Evolutionary conservation across 257 asterid genomes (phyloP).

Genomic region (Ballota nigra): DNA sequence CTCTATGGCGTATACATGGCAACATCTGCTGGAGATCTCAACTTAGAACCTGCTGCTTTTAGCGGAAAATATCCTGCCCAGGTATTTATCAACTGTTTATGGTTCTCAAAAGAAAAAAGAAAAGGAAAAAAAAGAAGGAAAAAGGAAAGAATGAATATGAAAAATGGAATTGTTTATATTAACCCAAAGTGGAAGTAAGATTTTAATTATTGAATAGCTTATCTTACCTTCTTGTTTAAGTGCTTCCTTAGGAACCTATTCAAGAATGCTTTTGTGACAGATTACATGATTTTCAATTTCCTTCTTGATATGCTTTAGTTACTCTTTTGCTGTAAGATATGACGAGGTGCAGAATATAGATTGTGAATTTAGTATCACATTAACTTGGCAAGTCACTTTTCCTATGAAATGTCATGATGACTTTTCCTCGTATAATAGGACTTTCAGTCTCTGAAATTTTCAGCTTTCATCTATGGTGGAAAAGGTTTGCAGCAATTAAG

Average conservation of each 20-base stretch:
- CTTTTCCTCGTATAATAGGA: not conserved
- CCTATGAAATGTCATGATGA: not conserved
- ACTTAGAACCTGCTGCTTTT: constrained; percentile 79
- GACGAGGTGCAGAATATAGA: not conserved
- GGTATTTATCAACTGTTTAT: constrained; percentile 35
- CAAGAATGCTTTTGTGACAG: not conserved
- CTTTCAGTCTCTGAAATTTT: not conserved
- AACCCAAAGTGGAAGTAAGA: not conserved
- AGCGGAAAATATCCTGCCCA: constrained; percentile 78
- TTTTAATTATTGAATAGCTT: not conserved
- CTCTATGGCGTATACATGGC: constrained; percentile 80
- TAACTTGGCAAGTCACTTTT: not conserved
- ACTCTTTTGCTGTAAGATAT: not conserved
- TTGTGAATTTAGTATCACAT: constrained; percentile 1
- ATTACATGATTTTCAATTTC: constrained; percentile 12
- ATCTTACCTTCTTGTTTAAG: not conserved
- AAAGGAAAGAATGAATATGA: not conserved
- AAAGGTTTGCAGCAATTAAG: not conserved
- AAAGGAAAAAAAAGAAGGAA: too few relatives aligned
- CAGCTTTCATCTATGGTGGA: constrained; percentile 8
- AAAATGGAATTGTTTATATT: not conserved
- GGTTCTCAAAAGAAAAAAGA: not conserved
- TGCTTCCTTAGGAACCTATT: not conserved
- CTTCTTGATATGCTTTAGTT: not conserved
- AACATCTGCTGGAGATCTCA: constrained; percentile 50